These are phyloP conservation scores for Pseudogymnoascus sp. DNA, from an alignment of 2,329 filamentous ascomycete genomes.

Conservation along the genomic window DNA sequence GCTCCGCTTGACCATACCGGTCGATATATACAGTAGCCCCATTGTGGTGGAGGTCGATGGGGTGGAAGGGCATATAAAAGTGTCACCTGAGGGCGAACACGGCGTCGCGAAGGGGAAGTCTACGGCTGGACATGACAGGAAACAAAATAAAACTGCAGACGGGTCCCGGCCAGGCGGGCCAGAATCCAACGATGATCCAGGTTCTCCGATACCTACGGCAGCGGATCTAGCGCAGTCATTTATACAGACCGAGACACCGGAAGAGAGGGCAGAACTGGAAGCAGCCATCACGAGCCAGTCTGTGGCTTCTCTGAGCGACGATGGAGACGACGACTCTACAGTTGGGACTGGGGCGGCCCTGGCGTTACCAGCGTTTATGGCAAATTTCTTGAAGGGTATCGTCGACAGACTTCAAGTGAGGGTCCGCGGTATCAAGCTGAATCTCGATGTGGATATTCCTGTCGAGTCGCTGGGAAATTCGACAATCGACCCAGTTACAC, in stretches of 20 bases:
- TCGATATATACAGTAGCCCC: slow-evolving; percentile 79
- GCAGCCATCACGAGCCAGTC: slow-evolving; percentile 60
- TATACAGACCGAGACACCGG: slow-evolving; percentile 61
- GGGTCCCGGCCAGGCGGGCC: neutral
- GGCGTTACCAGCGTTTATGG: slow-evolving; percentile 63
- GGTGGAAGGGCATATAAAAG: slow-evolving; percentile 62
- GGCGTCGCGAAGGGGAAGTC: slow-evolving; percentile 28
- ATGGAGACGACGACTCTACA: slow-evolving; percentile 55
- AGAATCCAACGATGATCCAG: slow-evolving; percentile 19
- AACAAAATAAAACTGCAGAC: slow-evolving; percentile 17
- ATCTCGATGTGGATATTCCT: slow-evolving; percentile 56
- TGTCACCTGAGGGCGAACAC: slow-evolving; percentile 35
- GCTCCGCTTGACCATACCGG: slow-evolving; percentile 75
- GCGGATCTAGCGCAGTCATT: slow-evolving; percentile 73
- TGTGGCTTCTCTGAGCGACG: slow-evolving; percentile 56
- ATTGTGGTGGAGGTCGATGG: slow-evolving; percentile 79
- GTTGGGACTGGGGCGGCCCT: slow-evolving; percentile 66
- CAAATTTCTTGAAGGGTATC: slow-evolving; percentile 67
- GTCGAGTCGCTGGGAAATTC: slow-evolving; percentile 33
- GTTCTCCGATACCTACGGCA: slow-evolving; percentile 56
- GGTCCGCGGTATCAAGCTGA: slow-evolving; percentile 59
- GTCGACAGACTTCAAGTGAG: slow-evolving; percentile 63
- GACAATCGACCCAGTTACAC: slow-evolving; percentile 50
- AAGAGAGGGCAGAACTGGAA: slow-evolving; percentile 62
- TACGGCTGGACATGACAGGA: slow-evolving; percentile 30